Evolutionary conservation across 2,329 filamentous ascomycete species (phyloP), one percentile per base, ranked within the genome.

Genomic region (Ophiocordyceps australis): DNA sequence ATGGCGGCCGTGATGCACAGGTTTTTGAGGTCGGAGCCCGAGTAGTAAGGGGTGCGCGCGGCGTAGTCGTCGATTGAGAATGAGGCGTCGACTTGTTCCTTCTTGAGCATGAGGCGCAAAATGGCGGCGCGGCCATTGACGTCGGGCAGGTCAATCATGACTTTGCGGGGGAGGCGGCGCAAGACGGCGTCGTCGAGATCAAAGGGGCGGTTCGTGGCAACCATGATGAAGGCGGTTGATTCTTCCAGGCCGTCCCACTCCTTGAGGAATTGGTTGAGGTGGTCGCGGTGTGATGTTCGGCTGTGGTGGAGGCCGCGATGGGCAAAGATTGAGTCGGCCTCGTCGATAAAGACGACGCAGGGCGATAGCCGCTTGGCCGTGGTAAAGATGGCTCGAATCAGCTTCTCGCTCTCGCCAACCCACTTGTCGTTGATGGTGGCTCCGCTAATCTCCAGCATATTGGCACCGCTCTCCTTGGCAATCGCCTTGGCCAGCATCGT

Each of bases 371-470:
- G 93, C 52, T 82, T 82, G 4, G 89, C 89, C 0, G 95, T 61
- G 1, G 72, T 77, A 52, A 98, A 98, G 21, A 95, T 74, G 0
- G 86, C 86, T 27, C 77, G 75, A 28, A 95, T 79, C 43, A 92
- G 92, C 62, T 95, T 95, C 55, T 98, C 89, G 31, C 80, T 80
- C 47, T 95, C 83, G 14, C 89, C 89, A 4, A 95, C 81, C 49
- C 81, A 95, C 67, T 91, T 95, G 46, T 94, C 81, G 49, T 93
- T 91, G 38, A 98, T 79, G 36, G 82, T 81, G 2, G 82, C 83
- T 3, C 82, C 86, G 35, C 75, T 85, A 22, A 95, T 72, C 49
- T 95, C 85, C 20, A 98, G 77, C 74, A 62, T 72, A 35, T 69
- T 73, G 20, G 72, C 71, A 12, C 72, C 70, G 34, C 62, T 69